Evolutionary conservation across 305 asterid genomes (phyloP).

Genomic region (Fraxinus baroniana): DNA sequence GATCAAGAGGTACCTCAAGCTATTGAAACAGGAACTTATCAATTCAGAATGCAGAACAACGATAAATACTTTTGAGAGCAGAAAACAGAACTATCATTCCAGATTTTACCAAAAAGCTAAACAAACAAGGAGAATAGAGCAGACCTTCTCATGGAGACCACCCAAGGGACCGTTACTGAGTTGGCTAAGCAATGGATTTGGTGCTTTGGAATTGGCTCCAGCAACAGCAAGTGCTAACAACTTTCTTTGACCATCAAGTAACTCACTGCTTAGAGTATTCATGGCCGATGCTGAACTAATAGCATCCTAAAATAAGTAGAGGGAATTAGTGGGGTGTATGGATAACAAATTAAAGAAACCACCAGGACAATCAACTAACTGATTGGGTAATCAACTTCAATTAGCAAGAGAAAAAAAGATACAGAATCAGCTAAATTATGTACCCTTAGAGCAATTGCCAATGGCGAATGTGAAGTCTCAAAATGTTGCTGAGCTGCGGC

Average conservation of each 20-base stretch:
- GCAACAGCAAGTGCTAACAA: conserved; percentile 69
- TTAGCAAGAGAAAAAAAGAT: background rate
- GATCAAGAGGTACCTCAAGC: conserved; percentile 86
- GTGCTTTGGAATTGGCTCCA: conserved; percentile 60
- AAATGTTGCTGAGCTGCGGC: conserved; percentile 68
- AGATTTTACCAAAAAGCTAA: background rate
- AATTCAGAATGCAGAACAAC: background rate
- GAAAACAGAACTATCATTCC: background rate
- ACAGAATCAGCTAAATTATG: background rate
- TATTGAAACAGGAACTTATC: background rate
- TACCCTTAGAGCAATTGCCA: conserved; percentile 85
- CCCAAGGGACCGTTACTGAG: conserved; percentile 81
- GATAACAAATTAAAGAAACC: conserved; percentile 14
- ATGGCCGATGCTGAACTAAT: conserved; percentile 71
- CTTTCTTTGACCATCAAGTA: conserved; percentile 85
- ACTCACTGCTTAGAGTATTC: conserved; percentile 72
- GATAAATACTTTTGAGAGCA: background rate
- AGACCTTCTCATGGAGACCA: conserved; percentile 77
- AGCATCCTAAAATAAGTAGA: conserved; percentile 57
- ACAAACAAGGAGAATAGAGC: conserved; percentile 20
- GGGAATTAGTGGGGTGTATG: conserved; percentile 8
- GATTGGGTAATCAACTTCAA: background rate
- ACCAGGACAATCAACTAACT: background rate
- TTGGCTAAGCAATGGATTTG: conserved; percentile 62
- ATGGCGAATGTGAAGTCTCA: conserved; percentile 77